Evolutionary conservation across 352 stramenopile species (phyloP), one percentile per base, ranked within the genome.

Genomic region (Phytophthora citrophthora): DNA sequence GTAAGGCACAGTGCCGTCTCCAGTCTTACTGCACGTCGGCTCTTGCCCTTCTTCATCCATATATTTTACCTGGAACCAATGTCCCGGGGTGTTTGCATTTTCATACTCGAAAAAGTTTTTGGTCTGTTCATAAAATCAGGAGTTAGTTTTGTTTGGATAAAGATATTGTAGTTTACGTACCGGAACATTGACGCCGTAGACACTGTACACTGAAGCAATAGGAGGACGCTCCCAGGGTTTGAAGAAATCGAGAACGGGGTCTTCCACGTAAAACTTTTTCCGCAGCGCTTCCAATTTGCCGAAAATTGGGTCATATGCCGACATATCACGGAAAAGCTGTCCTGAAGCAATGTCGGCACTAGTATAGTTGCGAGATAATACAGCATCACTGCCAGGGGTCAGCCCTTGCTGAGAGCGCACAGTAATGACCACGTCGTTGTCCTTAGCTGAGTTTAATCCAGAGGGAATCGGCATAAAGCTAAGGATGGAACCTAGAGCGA

Each of bases 101-200:
- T 90, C 60, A 56, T 91, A 93, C 38, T 85, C 69, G 71, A 90
- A 93, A 58, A 82, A 91, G 51, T 74, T 77, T 49, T 89, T 86
- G 9, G 82, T 90, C 81, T 93, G 44, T 26, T 43, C 13, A 38
- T 0, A 6, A 49, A 56, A 55, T 5, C 15, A 34, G 16, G 0
- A 16, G 45, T 59, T 31, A 56, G 10, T 34, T 34, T 34, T 34
- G 29, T 11, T 32, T 11, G 29, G 9, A 13, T 34, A 34, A 8
- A 36, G 1, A 2, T 13, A 51, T 18, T 16, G 26, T n/a, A 16
- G 8, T 4, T 18, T 47, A 56, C 64, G 12, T 71, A 94, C 86
- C 66, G 80, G 78, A 20, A 92, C 64, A n/a, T 91, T 90, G 44
- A 89, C 77, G 45, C 86, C 86, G 54, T 94, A 94, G 34, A 91